Evolutionary conservation across 2,329 filamentous ascomycete genomes (phyloP).

Genomic region (Diaporthe helianthi): DNA sequence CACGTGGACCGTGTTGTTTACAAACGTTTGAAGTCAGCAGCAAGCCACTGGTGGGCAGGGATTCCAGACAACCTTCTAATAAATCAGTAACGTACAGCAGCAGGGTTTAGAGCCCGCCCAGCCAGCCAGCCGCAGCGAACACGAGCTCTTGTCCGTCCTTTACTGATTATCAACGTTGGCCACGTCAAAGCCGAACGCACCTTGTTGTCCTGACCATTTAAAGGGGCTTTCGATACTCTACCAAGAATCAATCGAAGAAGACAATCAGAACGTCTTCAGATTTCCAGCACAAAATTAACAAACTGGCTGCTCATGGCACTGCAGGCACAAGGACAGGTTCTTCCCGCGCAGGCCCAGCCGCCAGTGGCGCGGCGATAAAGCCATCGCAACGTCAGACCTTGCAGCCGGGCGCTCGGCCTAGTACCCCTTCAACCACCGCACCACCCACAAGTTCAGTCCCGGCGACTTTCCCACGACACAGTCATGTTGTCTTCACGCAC

Average conservation of each 20-base stretch:
- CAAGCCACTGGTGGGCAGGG: neutral
- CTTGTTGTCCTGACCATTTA: neutral
- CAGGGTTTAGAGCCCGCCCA: slow-evolving; percentile 20
- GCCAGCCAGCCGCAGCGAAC: neutral
- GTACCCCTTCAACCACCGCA: too few species aligned
- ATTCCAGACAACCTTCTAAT: neutral
- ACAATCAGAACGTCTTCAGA: neutral
- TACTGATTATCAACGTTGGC: too few species aligned
- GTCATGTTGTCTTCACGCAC: too few species aligned
- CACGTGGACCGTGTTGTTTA: neutral
- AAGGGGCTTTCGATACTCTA: too few species aligned
- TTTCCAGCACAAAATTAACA: neutral
- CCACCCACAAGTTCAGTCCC: neutral
- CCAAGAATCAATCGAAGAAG: neutral
- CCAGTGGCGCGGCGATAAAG: neutral
- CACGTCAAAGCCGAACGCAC: neutral
- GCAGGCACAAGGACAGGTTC: neutral
- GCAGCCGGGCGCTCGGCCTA: neutral
- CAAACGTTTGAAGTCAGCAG: too few species aligned
- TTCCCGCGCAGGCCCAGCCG: too few species aligned
- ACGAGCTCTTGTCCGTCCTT: neutral
- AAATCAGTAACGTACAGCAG: slow-evolving; percentile 6
- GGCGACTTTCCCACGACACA: too few species aligned
- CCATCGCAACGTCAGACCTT: too few species aligned
- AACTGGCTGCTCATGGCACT: neutral